Percentiles rank a stretch among this genome's conserved stretches.
phyloP scores from a whole-genome alignment of 371 early-diverging fungal species.

The Syncephalastrum monosporum region DNA sequence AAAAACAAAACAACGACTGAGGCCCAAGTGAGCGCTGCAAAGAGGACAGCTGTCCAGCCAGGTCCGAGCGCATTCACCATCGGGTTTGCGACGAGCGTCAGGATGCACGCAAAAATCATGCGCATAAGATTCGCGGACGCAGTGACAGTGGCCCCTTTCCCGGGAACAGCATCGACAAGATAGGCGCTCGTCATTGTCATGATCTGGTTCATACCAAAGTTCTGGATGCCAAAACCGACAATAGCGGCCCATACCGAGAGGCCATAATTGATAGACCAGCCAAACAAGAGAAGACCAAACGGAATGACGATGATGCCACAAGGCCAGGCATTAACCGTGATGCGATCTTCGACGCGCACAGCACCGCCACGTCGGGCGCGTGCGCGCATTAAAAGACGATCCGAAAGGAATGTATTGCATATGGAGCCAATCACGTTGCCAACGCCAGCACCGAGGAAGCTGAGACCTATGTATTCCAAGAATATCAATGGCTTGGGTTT shows the following conservation, averaged over 20 bases:
- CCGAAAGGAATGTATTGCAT: conserved; percentile 16
- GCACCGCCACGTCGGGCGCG: conserved; percentile 15
- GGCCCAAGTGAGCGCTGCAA: conserved; percentile 10
- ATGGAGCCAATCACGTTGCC: conserved; percentile 40
- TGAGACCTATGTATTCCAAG: conserved; percentile 19
- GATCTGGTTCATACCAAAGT: conserved; percentile 44
- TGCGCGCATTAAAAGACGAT: conserved; percentile 19
- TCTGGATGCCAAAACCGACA: conserved; percentile 40
- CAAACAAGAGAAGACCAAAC: conserved; percentile 41
- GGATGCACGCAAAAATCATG: conserved; percentile 31
- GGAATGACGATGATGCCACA: conserved; percentile 37
- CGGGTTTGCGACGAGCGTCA: conserved; percentile 20
- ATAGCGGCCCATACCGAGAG: conserved; percentile 36
- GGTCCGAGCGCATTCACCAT: conserved; percentile 18
- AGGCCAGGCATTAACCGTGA: conserved; percentile 25
- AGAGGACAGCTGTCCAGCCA: conserved; percentile 13
- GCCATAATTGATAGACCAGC: conserved; percentile 36
- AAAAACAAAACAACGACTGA: conserved; percentile 8
- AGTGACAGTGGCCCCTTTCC: conserved; percentile 36
- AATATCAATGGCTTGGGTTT: not conserved
- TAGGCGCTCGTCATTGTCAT: conserved; percentile 34
- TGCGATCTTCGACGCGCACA: conserved; percentile 19
- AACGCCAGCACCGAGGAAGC: conserved; percentile 39
- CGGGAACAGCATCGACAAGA: conserved; percentile 39
- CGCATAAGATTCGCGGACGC: conserved; percentile 38